phyloP scores from a whole-genome alignment of 768 basidiomycete species.

The Psilocybe cubensis region DNA sequence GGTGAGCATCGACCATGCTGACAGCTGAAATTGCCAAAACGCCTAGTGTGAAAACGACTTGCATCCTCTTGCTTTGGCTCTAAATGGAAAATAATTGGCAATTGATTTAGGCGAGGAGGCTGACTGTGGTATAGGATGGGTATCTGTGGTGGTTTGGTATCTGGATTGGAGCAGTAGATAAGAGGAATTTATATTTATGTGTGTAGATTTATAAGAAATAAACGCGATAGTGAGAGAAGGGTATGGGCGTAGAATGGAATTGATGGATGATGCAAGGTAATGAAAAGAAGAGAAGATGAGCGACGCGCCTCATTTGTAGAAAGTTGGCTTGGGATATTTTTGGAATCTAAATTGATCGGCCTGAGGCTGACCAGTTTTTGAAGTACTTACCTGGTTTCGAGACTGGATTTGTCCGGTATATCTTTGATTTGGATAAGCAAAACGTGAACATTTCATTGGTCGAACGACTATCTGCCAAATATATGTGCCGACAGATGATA shows the following conservation, averaged over 20 bases:
- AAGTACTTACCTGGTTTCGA: too few species aligned
- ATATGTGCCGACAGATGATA: too few species aligned
- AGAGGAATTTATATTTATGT: too few species aligned
- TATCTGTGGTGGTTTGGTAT: too few species aligned
- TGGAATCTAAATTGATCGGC: neutral
- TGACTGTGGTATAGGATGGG: neutral
- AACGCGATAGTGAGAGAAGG: neutral
- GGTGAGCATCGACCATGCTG: constrained; percentile 22
- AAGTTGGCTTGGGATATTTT: neutral
- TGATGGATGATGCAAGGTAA: neutral
- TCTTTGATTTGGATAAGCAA: too few species aligned
- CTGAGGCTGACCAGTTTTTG: neutral
- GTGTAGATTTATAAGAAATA: too few species aligned
- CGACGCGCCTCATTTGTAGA: neutral
- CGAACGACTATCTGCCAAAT: too few species aligned
- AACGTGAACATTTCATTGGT: too few species aligned
- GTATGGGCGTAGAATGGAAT: neutral
- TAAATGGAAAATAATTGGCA: neutral
- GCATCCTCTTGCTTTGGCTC: neutral
- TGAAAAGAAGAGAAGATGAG: neutral
- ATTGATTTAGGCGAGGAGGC: neutral
- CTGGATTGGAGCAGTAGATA: too few species aligned
- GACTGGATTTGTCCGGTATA: too few species aligned
- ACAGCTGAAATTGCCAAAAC: constrained; percentile 14
- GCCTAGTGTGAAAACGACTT: neutral